A percentile compares a stretch with the other conserved stretches of the same genome.
These are phyloP conservation scores for Apiospora saccharicola DNA, from an alignment of 2,329 filamentous ascomycete species.

Conservation along the genomic window DNA sequence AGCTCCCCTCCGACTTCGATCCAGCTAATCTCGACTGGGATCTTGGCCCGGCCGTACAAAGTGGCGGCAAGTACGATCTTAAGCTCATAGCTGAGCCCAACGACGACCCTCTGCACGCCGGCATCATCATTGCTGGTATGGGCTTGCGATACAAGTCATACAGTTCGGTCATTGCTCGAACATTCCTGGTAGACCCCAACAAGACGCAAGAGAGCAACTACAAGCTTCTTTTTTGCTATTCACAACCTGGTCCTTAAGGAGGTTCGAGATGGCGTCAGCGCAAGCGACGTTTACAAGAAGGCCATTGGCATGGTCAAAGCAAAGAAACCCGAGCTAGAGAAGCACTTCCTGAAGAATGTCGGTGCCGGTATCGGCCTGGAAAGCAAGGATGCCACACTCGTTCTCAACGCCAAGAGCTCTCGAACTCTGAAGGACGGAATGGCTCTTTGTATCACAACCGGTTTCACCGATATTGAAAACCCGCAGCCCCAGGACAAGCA, in stretches of 20 bases:
- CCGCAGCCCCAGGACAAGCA: constrained; percentile 87
- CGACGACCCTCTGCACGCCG: constrained; percentile 83
- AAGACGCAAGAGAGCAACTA: constrained; percentile 96
- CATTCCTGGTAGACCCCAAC: constrained; percentile 96
- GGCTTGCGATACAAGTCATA: constrained; percentile 96
- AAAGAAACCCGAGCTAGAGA: constrained; percentile 95
- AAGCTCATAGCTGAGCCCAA: constrained; percentile 81
- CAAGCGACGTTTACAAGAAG: constrained; percentile 92
- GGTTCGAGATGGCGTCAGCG: constrained; percentile 82
- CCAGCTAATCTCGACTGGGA: constrained; percentile 92
- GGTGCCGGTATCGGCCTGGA: constrained; percentile 94
- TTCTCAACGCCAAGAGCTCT: constrained; percentile 86
- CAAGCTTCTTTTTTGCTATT: constrained; percentile 80
- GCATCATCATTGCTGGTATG: constrained; percentile 91
- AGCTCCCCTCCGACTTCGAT: constrained; percentile 88
- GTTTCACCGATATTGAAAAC: constrained; percentile 89
- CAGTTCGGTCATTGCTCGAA: constrained; percentile 88
- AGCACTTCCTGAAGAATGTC: constrained; percentile 92
- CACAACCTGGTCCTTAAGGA: constrained; percentile 93
- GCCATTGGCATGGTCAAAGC: constrained; percentile 80
- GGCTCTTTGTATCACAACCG: constrained; percentile 91
- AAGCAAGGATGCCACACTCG: constrained; percentile 81
- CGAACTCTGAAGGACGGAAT: constrained; percentile 92
- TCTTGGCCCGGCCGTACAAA: constrained; percentile 89
- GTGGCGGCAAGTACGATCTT: constrained; percentile 93